phyloP scores from a whole-genome alignment of 2,329 filamentous ascomycete species.

The Aspergillus brasiliensis region DNA sequence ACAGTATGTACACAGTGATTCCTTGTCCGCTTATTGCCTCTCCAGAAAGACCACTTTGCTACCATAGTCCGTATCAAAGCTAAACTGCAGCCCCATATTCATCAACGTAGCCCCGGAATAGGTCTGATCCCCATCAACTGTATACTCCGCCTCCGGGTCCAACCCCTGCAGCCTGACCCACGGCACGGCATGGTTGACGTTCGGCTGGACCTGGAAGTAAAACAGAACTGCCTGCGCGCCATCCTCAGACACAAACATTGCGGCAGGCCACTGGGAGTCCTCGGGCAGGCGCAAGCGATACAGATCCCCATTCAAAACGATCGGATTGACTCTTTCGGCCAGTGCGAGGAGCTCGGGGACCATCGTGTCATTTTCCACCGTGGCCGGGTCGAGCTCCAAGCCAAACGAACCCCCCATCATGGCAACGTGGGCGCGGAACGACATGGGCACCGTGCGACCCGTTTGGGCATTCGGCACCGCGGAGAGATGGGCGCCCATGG shows the following conservation, averaged over 20 bases:
- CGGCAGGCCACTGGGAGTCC: constrained; percentile 64
- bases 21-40: constrained; percentile 36
- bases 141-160: constrained; percentile 58
- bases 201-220: constrained; percentile 60
- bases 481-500: constrained; percentile 68
- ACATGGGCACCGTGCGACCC: constrained; percentile 56
- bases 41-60: constrained; percentile 61
- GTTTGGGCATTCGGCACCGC: constrained; percentile 63
- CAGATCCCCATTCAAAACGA: constrained; percentile 61
- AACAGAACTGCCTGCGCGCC: constrained; percentile 57
- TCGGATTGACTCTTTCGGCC: constrained; percentile 60
- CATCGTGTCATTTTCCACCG: constrained; percentile 56
- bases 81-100: constrained; percentile 61
- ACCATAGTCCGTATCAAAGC: constrained; percentile 57
- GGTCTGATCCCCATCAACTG: constrained; percentile 53
- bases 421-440: constrained; percentile 66
- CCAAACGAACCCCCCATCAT: constrained; percentile 71
- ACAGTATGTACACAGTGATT: no score
- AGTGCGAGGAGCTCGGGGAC: constrained; percentile 55
- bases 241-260: constrained; percentile 60
- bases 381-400: constrained; percentile 61
- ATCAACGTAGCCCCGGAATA: constrained; percentile 63
- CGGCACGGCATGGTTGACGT: constrained; percentile 57
- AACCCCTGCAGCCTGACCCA: constrained; percentile 59
- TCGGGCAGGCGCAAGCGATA: constrained; percentile 62